Conservation (phyloP, 306 rosid species). For the Vigna reflexopilosa region DNA sequence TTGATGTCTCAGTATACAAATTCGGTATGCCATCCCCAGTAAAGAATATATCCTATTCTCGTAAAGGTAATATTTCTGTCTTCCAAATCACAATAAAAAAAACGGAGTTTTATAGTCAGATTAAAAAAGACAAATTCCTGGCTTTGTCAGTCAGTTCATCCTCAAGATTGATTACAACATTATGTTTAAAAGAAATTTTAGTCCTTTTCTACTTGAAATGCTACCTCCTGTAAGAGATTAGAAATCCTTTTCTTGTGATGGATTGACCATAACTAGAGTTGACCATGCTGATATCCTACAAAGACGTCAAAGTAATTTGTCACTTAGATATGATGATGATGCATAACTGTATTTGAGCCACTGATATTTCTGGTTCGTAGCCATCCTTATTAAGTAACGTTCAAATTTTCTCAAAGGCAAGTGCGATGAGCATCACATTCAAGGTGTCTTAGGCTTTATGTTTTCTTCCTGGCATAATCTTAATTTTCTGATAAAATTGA, state of each 20-base stretch:
- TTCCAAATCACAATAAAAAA: constrained; percentile 2
- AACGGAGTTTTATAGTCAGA: neutral
- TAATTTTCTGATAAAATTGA: neutral
- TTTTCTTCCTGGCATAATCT: constrained; percentile 1
- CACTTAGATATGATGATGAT: neutral
- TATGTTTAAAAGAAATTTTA: neutral
- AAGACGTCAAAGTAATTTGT: neutral
- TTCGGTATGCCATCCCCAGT: constrained; percentile 67
- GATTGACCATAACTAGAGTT: constrained; percentile 10
- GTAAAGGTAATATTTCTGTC: constrained; percentile 59
- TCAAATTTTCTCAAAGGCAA: constrained; percentile 14
- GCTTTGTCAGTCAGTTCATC: neutral
- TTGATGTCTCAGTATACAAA: constrained; percentile 64
- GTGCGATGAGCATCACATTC: neutral
- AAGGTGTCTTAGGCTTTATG: neutral
- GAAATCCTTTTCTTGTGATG: constrained; percentile 2
- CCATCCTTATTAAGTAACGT: neutral
- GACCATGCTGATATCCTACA: constrained; percentile 13
- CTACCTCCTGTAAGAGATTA: constrained; percentile 6
- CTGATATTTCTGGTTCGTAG: constrained; percentile 10
- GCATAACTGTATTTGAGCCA: neutral
- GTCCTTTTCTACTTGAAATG: neutral
- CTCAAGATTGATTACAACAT: constrained; percentile 15
- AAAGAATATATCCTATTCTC: constrained; percentile 52
- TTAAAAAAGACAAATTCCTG: constrained; percentile 5